A percentile compares a stretch with the other conserved stretches of the same genome.
Conservation (phyloP, 2,329 filamentous ascomycete species). For the Knufia petricola region DNA sequence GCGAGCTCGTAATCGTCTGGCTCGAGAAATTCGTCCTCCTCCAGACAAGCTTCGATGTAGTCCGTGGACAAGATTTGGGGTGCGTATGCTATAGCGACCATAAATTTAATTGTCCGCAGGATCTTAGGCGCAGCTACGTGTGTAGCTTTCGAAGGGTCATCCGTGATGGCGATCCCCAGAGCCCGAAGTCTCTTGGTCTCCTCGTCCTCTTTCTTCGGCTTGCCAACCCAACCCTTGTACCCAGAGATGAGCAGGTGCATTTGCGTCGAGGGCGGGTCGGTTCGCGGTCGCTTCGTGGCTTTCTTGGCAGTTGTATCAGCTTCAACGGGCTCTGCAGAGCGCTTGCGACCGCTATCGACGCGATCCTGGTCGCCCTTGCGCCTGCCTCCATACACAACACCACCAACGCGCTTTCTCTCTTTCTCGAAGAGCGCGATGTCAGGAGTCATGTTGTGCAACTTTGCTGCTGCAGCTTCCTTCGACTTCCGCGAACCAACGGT, state of each 20-base stretch:
- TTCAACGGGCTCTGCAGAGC: constrained; percentile 38
- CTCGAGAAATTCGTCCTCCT: constrained; percentile 55
- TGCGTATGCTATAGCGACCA: constrained; percentile 73
- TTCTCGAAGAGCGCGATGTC: constrained; percentile 90
- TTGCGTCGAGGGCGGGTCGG: constrained; percentile 47
- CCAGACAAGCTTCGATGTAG: constrained; percentile 70
- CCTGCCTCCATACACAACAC: constrained; percentile 51
- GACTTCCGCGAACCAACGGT: constrained; percentile 72
- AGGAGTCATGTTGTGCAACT: constrained; percentile 64
- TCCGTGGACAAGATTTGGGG: constrained; percentile 65
- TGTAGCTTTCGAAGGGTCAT: constrained; percentile 66
- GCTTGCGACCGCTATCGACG: constrained; percentile 32
- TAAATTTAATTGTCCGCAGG: constrained; percentile 86
- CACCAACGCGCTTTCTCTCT: constrained; percentile 73
- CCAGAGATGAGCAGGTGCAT: constrained; percentile 76
- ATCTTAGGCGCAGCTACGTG: constrained; percentile 81
- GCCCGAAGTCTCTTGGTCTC: constrained; percentile 74
- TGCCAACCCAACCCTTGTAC: constrained; percentile 70
- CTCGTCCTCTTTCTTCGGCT: constrained; percentile 62
- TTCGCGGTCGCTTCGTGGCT: constrained; percentile 37
- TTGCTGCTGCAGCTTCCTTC: constrained; percentile 72
- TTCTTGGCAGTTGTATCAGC: constrained; percentile 43
- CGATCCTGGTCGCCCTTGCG: constrained; percentile 36
- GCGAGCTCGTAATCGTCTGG: constrained; percentile 57
- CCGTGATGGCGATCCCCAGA: constrained; percentile 70